A percentile compares a stretch with the other conserved stretches of the same genome.
These are phyloP conservation scores for Paramecium sonneborni DNA, from an alignment of 73 alveolate species.

Conservation along the genomic window DNA sequence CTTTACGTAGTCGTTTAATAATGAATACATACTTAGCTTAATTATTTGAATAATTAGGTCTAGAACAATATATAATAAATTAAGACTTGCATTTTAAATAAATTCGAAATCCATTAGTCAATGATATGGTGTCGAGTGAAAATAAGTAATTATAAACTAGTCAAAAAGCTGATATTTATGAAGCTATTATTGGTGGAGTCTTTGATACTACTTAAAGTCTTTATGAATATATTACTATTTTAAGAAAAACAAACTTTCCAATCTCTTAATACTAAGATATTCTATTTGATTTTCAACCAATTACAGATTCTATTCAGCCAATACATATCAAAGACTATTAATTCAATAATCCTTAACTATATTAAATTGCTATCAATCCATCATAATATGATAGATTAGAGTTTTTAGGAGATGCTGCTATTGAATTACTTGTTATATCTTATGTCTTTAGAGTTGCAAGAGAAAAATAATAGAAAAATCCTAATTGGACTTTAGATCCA, in stretches of 20 bases:
- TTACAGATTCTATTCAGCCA: background rate
- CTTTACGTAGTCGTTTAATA: background rate
- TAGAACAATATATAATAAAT: background rate
- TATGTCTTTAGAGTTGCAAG: background rate
- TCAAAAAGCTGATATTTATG: constrained; percentile 42
- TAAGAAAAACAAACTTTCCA: constrained; percentile 46
- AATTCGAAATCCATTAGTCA: background rate
- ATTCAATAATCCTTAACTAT: background rate
- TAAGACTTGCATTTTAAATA: constrained; percentile 18
- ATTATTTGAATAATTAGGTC: background rate
- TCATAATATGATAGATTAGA: constrained; percentile 2
- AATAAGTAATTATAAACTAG: background rate
- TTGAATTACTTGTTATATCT: background rate
- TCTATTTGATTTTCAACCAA: background rate
- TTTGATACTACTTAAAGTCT: background rate
- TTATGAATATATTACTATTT: constrained; percentile 5
- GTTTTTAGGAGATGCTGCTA: constrained; percentile 55
- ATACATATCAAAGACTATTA: background rate
- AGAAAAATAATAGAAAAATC: background rate
- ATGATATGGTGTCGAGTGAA: background rate
- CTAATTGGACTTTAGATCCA: background rate
- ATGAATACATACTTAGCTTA: background rate
- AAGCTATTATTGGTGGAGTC: constrained; percentile 18
- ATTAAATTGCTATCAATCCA: background rate
- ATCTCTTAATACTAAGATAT: background rate